Evolutionary conservation across 805 yeast genomes (phyloP), one percentile per base, ranked within the genome.

Genomic region (Wickerhamiella hasegawae): DNA sequence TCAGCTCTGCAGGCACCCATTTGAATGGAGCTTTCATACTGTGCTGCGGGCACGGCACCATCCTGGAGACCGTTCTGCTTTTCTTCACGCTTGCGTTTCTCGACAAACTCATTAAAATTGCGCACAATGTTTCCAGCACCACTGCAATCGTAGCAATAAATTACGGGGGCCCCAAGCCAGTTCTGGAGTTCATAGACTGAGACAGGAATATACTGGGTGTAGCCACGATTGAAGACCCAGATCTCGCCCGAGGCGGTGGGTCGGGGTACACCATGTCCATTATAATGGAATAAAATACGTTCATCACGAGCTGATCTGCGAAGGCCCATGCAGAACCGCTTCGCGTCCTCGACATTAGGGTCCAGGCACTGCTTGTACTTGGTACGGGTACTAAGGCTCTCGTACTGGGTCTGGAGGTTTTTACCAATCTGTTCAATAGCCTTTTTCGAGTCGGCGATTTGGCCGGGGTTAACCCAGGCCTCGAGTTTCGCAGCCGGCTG

Each of bases 231-330:
- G 61, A 90, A 90, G 9, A 90, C 97, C 98, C 98, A 90, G 19
- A 90, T 82, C 52, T 90, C 98, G 18, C 98, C 98, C 31, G 85
- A 73, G 24, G 83, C 74, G 0, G 98, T 90, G 0, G 98, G 97
- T 48, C 83, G 83, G 0, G 98, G 98, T 1, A 90, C 98, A 18
- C 98, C 98, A 52, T 90, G 98, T 5, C 98, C 98, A 48, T 90
- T 90, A 54, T 90, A 90, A 54, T 90, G 97, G 54, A 90, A 87
- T 36, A 90, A 55, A 8, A 87, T 79, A 40, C 98, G 66, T 53
- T 87, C 97, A 42, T 87, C 96, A 50, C 85, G 82, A 2, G 96
- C 93, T 39, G 79, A 78, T 37, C 96, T 66, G 45, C 98, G 65
- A 40, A 90, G 60, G 0, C 92, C 79, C 45, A 82, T 78, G 54